Percentiles rank a stretch among this genome's conserved stretches.
These are phyloP conservation scores for Aspergillus heteromorphus DNA, from an alignment of 495 filamentous ascomycete genomes.

Conservation along the genomic window DNA sequence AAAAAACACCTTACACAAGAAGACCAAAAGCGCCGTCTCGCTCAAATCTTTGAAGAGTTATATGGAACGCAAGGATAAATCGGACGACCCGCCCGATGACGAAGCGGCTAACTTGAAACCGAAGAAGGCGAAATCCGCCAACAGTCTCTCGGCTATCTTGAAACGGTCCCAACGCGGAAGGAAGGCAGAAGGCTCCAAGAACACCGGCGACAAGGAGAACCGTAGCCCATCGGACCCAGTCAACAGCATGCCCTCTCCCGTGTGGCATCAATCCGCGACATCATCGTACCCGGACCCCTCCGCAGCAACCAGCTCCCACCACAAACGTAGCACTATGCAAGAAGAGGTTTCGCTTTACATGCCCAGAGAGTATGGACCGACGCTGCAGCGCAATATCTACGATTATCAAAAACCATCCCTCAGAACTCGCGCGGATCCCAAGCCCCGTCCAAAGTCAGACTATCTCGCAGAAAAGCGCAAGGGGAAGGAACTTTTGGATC, in stretches of 20 bases:
- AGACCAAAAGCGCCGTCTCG: conserved; percentile 61
- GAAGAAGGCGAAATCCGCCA: conserved; percentile 81
- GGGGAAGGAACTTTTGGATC: conserved; percentile 30
- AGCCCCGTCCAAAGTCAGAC: conserved; percentile 52
- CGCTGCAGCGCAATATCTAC: conserved; percentile 61
- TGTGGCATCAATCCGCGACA: conserved; percentile 68
- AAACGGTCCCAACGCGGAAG: conserved; percentile 41
- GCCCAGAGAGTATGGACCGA: conserved; percentile 55
- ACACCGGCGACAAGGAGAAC: conserved; percentile 67
- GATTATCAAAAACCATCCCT: conserved; percentile 54
- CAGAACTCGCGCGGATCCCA: conserved; percentile 28
- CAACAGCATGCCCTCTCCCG: conserved; percentile 57
- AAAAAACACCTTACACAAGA: conserved; percentile 50
- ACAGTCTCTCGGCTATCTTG: conserved; percentile 60
- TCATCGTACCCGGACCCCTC: conserved; percentile 39
- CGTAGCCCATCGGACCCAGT: conserved; percentile 46
- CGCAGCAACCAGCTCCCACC: conserved; percentile 29
- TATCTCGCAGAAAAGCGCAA: conserved; percentile 35
- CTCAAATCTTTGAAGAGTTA: conserved; percentile 56
- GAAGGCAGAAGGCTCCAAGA: conserved; percentile 45
- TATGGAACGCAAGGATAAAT: conserved; percentile 49
- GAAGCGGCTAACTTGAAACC: conserved; percentile 44
- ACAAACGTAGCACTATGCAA: conserved; percentile 39
- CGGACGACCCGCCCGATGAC: conserved; percentile 32
- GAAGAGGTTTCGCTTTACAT: conserved; percentile 60